Base-by-base conservation (phyloP, 257 asterid genomes). In the Eustoma russellianum region DNA sequence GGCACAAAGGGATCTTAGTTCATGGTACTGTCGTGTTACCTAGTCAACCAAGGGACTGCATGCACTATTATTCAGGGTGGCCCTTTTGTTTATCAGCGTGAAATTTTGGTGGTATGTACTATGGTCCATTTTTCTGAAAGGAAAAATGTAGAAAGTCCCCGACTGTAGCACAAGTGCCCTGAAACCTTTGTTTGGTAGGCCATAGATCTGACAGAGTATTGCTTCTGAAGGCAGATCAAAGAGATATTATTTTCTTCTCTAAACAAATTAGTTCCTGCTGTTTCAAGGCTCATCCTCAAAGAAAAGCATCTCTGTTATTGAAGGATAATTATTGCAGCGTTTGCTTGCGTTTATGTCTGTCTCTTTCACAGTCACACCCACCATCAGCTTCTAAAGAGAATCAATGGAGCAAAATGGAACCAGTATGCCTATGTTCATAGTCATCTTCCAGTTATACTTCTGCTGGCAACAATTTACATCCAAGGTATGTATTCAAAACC, bases 221-320 rank as follows among this genome's bases (percentile, higher is more conserved):
- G 40, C 41, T 33, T 34, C 53, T 17, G 8, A 52, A 41, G 17
- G 67, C 35, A 46, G 47, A 45, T 24, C 47, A 33, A 33, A 47
- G 55, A 34, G 47, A 70, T 57, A 68, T 73, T 60, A 77, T 51
- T 75, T 71, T 58, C 48, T 72, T 55, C 56, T 50, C 28, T n/a
- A 48, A 57, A 65, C 77, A 76, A 24, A 24, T 24, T 24, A 24
- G 30, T 74, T 76, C 83, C 57, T 66, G 35, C 40, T 51, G 59
- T 52, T 54, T 57, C 40, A 59, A 60, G 9, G 17, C 68, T 60
- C 46, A 7, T 48, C 45, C 54, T 33, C 43, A 67, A 77, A 80
- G 89, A 60, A 79, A 82, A 72, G 91, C 50, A 79, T 82, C 71
- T 59, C 54, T 64, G 17, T 10, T 46, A n/a, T 33, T 17, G 46